phyloP scores from a whole-genome alignment of 768 basidiomycete species.

The Boletus rufocinnamomeus region DNA sequence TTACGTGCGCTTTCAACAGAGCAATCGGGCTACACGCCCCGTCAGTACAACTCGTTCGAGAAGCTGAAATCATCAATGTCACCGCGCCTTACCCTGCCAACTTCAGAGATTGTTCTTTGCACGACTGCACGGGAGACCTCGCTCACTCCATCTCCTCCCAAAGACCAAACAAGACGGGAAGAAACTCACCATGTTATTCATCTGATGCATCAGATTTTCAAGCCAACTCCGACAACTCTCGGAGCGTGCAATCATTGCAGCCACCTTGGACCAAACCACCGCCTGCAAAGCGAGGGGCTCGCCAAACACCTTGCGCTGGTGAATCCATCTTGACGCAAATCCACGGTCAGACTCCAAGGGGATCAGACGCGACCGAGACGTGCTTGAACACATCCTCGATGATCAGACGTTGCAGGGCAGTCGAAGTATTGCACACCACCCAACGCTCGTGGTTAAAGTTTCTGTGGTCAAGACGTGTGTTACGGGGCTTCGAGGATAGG shows the following conservation, averaged over 20 bases:
- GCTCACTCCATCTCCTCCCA: conserved; percentile 19
- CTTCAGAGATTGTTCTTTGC: conserved; percentile 64
- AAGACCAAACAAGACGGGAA: background rate
- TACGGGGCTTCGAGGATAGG: too few species aligned
- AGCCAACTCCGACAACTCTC: conserved; percentile 79
- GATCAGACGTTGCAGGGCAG: conserved; percentile 55
- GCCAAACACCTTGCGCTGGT: conserved; percentile 78
- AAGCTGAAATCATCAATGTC: background rate
- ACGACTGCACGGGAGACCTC: conserved; percentile 42
- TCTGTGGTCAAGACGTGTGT: conserved; percentile 9
- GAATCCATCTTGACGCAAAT: conserved; percentile 56
- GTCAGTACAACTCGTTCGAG: background rate
- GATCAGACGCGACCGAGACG: background rate
- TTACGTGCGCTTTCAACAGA: conserved; percentile 58
- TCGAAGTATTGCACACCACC: conserved; percentile 61
- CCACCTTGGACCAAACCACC: conserved; percentile 76
- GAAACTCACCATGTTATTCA: conserved; percentile 69
- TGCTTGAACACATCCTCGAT: conserved; percentile 79
- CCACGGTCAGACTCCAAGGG: background rate
- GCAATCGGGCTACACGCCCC: conserved; percentile 45
- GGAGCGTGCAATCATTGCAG: conserved; percentile 65
- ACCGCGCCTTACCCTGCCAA: conserved; percentile 58
- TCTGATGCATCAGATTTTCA: conserved; percentile 79
- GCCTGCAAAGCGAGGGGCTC: conserved; percentile 67
- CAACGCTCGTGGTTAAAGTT: conserved; percentile 78